These are phyloP conservation scores for Dipodascopsis uninucleata DNA, from an alignment of 805 yeast genomes.

Conservation along the genomic window DNA sequence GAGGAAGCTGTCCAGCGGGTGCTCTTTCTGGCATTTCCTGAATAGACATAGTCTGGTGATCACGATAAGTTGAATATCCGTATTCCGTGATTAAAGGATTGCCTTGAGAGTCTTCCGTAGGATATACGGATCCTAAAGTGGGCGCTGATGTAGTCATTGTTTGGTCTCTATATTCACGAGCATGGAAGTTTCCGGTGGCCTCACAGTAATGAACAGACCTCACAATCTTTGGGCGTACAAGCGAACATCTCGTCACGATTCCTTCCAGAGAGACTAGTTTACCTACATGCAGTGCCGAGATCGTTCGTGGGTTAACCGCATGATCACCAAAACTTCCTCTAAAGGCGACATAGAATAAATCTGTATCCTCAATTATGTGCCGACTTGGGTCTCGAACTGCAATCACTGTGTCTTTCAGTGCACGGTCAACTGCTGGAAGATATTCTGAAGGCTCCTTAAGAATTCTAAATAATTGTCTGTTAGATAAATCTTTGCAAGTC, in stretches of 20 bases:
- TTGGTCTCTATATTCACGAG: conserved; percentile 88
- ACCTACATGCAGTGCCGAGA: conserved; percentile 71
- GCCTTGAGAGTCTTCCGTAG: conserved; percentile 90
- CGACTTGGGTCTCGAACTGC: conserved; percentile 63
- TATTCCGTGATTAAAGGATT: conserved; percentile 85
- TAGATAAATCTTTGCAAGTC: not conserved
- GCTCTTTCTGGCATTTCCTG: conserved; percentile 98
- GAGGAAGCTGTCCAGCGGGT: conserved; percentile 95
- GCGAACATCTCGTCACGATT: conserved; percentile 87
- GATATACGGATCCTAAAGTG: conserved; percentile 62
- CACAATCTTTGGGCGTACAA: conserved; percentile 87
- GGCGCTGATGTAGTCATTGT: conserved; percentile 49
- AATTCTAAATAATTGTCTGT: conserved; percentile 34
- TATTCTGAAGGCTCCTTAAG: conserved; percentile 75
- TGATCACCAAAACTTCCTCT: conserved; percentile 90
- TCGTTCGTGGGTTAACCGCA: conserved; percentile 80
- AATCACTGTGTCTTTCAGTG: conserved; percentile 72
- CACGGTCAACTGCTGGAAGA: conserved; percentile 85
- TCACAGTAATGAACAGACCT: conserved; percentile 93
- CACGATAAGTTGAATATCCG: conserved; percentile 87
- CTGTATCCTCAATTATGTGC: conserved; percentile 53
- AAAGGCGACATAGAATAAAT: conserved; percentile 71
- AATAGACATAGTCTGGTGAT: conserved; percentile 87
- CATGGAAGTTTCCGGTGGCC: conserved; percentile 74
- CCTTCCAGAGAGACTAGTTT: conserved; percentile 88